Conservation (phyloP, 805 yeast genomes). For the Barnettozyma siamensis region DNA sequence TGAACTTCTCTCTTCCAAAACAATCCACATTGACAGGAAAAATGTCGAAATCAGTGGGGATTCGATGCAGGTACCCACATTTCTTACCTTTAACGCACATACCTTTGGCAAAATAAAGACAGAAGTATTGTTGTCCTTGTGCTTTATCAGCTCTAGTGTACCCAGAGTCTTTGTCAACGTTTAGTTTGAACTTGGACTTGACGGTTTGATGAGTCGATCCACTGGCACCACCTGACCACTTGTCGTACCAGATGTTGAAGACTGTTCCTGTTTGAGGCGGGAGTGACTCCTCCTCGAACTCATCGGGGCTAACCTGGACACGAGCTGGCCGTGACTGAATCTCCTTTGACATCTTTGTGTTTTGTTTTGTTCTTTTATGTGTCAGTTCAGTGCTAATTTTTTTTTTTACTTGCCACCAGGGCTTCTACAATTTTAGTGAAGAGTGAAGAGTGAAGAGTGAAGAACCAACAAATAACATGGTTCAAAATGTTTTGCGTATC, state of each 20-base stretch:
- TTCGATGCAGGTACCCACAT: constrained; percentile 73
- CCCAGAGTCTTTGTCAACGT: constrained; percentile 63
- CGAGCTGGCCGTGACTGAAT: constrained; percentile 48
- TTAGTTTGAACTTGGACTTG: constrained; percentile 55
- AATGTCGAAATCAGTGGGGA: constrained; percentile 59
- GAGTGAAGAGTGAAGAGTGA: no score
- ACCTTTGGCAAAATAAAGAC: constrained; percentile 86
- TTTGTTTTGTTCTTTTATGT: background rate
- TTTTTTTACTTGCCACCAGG: no score
- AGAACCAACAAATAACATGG: no score
- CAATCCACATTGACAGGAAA: constrained; percentile 70
- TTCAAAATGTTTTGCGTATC: no score
- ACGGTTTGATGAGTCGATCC: constrained; percentile 28
- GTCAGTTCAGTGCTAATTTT: background rate
- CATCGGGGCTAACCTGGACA: constrained; percentile 62
- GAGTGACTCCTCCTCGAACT: constrained; percentile 45
- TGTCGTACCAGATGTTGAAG: constrained; percentile 83
- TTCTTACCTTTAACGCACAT: constrained; percentile 73
- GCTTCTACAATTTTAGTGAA: no score
- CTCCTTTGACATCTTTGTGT: background rate
- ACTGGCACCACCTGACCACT: constrained; percentile 66
- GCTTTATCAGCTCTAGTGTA: constrained; percentile 58
- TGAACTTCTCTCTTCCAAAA: constrained; percentile 84
- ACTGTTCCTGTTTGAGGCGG: constrained; percentile 80
- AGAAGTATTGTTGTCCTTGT: constrained; percentile 43